Evolutionary conservation across 179 eudicot species (phyloP), one percentile per base, ranked within the genome.

Genomic region (Patellifolia procumbens): DNA sequence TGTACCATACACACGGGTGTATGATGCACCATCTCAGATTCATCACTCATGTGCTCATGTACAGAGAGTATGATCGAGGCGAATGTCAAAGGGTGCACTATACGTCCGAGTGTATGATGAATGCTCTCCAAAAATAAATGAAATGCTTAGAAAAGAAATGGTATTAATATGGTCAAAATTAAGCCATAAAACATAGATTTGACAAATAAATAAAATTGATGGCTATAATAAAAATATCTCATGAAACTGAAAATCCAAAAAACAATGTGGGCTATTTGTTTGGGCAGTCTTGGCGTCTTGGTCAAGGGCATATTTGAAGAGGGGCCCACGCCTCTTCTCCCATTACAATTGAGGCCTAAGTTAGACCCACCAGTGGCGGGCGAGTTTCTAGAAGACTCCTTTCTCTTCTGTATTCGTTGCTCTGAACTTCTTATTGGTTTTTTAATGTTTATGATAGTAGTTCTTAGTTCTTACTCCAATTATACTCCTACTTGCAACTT

Each of bases 351-450:
- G 45, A 42, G 45, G 45, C 45, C 45, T 2, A 53, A 53, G 13
- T 59, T 59, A 59, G 34, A 31, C 39, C 66, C 66, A 58, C 32
- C 43, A 20, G 20, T 42, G 71, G 53, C 71, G 71, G 71, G 52
- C 49, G 31, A 42, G 53, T 15, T 67, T 67, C 71, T 67, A 67
- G 71, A 67, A 67, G 32, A 12, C 52, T 67, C 53, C 19, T 42
- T 66, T 22, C 51, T 2, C 16, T 34, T 28, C 31, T 42, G 9
- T 31, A 19, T 32, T 2, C 22, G 22, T 4, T 31, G 24, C 19
- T 62, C 67, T 19, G 16, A 34, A 32, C 35, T 12, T 28, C 35
- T 59, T 32, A 15, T 28, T 5, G 2, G 24, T 58, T 26, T 5
- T 20, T 58, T 7, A 6, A 24, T 8, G 22, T 7, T 4, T 55